These are phyloP conservation scores for Luffa acutangula DNA, from an alignment of 306 rosid genomes.

Conservation along the genomic window DNA sequence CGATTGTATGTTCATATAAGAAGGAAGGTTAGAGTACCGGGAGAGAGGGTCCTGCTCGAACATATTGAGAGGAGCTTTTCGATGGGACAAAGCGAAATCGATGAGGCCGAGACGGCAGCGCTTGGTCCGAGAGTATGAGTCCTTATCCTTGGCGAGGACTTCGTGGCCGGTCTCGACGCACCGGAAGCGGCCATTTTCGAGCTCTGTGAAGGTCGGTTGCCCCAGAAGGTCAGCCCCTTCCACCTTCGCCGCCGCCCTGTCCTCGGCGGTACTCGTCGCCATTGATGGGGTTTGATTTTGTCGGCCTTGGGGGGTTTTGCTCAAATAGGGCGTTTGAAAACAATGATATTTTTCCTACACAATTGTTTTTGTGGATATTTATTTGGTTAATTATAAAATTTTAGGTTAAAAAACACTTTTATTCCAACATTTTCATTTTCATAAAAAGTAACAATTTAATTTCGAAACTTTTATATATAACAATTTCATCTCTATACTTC, in stretches of 20 bases:
- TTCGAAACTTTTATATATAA: no score
- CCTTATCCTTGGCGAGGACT: slow-evolving; percentile 47
- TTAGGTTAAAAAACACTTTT: no score
- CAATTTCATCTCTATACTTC: no score
- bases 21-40: slow-evolving; percentile 36
- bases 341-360: neutral
- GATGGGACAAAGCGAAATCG: slow-evolving; percentile 46
- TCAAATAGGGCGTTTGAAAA: neutral
- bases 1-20: neutral
- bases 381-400: no score
- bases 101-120: slow-evolving; percentile 87
- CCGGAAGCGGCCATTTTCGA: slow-evolving; percentile 64
- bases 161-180: slow-evolving; percentile 87
- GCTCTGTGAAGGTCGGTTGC: slow-evolving; percentile 54
- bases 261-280: slow-evolving; percentile 34
- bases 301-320: neutral
- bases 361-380: no score
- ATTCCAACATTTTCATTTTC: no score
- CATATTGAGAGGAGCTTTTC: slow-evolving; percentile 67
- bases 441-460: no score
- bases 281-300: neutral
- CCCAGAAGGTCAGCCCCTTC: slow-evolving; percentile 72
- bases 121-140: slow-evolving; percentile 57
- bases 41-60: slow-evolving; percentile 69
- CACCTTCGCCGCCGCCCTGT: slow-evolving; percentile 20